Conservation (phyloP, 1,139 yeast genomes). For the Diutina siamensis region DNA sequence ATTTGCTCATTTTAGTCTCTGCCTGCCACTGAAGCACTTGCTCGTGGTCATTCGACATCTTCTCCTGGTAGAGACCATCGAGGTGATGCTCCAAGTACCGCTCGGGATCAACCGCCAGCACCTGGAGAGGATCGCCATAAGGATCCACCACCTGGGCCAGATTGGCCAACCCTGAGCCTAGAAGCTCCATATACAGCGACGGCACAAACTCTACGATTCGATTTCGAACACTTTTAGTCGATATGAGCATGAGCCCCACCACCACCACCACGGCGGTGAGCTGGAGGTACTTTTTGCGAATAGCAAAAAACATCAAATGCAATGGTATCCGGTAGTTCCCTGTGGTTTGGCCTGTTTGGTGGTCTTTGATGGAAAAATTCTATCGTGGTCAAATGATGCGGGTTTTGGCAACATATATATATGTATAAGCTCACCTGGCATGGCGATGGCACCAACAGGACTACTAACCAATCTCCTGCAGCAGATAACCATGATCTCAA, state of each 20-base stretch:
- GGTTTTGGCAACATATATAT: no score
- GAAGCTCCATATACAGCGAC: background rate
- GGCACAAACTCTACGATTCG: background rate
- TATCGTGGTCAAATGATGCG: no score
- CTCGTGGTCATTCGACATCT: background rate
- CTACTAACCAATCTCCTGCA: no score
- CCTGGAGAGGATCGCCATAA: background rate
- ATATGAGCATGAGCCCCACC: background rate
- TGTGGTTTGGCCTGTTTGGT: no score
- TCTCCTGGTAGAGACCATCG: background rate
- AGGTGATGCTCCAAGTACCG: background rate
- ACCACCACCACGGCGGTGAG: background rate
- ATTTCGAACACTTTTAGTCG: background rate
- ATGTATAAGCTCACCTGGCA: no score
- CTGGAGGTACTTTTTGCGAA: constrained; percentile 4
- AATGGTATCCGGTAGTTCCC: no score
- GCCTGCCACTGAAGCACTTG: constrained; percentile 1
- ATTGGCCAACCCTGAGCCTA: background rate
- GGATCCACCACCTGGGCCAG: no score
- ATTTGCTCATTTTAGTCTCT: background rate
- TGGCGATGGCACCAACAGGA: no score
- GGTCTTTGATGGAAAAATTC: no score
- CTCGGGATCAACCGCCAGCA: background rate
- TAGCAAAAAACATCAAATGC: constrained; percentile 4
- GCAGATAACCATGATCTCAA: no score